A percentile compares a stretch with the other conserved stretches of the same genome.
phyloP scores from a whole-genome alignment of 305 asterid species.

The Fraxinus nigra region DNA sequence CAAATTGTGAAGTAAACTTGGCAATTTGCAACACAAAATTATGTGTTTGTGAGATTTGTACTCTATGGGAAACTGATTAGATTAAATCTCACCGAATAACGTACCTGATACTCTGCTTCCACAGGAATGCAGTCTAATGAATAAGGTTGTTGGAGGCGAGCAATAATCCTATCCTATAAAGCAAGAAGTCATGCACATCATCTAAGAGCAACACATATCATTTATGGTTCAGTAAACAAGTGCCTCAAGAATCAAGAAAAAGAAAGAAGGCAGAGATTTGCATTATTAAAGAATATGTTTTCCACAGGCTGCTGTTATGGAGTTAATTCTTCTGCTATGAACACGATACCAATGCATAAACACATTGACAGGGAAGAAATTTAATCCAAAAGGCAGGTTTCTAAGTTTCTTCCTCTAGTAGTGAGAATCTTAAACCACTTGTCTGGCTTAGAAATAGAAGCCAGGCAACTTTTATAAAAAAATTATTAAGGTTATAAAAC shows the following conservation, averaged over 20 bases:
- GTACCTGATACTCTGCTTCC: constrained; percentile 96
- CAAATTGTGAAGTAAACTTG: neutral
- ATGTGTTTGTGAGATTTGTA: neutral
- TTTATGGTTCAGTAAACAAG: neutral
- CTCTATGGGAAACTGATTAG: constrained; percentile 5
- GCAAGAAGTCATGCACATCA: constrained; percentile 4
- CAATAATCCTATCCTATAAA: constrained; percentile 82
- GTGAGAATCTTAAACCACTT: neutral
- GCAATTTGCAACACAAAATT: neutral
- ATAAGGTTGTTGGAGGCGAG: constrained; percentile 97
- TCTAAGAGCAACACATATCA: neutral
- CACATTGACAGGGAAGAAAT: neutral
- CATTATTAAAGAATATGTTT: neutral
- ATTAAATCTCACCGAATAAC: constrained; percentile 15
- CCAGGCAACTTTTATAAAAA: neutral
- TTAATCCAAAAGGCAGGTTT: neutral
- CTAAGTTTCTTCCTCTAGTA: neutral
- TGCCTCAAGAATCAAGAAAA: constrained; percentile 5
- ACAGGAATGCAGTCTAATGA: constrained; percentile 95
- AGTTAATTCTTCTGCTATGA: neutral
- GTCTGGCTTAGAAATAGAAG: neutral
- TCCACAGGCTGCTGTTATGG: neutral
- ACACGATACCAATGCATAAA: neutral
- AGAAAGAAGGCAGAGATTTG: constrained; percentile 10
- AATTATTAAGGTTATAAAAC: neutral